A percentile compares a stretch with the other conserved stretches of the same genome.
phyloP scores from a whole-genome alignment of 495 filamentous ascomycete species.

The Cryomyces minteri region DNA sequence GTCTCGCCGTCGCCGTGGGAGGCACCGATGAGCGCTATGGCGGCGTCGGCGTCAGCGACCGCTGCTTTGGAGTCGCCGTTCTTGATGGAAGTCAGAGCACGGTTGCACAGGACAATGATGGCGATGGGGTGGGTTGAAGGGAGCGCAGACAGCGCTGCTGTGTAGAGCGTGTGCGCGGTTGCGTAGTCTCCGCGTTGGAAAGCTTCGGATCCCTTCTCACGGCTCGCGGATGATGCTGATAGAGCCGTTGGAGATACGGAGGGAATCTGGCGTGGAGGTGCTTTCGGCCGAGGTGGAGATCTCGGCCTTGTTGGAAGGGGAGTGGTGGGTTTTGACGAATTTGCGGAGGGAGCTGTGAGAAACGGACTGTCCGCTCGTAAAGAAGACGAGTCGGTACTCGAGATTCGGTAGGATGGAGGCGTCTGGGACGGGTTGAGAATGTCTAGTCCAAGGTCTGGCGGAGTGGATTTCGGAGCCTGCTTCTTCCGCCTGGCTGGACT shows the following conservation, averaged over 20 bases:
- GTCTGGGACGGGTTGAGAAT: slow-evolving; percentile 30
- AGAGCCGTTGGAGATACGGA: slow-evolving; percentile 46
- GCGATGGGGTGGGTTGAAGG: slow-evolving; percentile 68
- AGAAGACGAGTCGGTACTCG: no score
- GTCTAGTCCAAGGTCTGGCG: slow-evolving; percentile 28
- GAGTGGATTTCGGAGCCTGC: slow-evolving; percentile 20
- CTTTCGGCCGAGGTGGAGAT: slow-evolving; percentile 21
- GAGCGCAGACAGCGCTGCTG: slow-evolving; percentile 50
- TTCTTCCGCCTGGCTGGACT: slow-evolving; percentile 74
- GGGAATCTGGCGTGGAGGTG: slow-evolving; percentile 46
- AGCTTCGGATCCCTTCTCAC: slow-evolving; percentile 60
- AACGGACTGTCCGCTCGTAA: slow-evolving; percentile 14
- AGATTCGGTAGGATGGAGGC: slow-evolving; percentile 9
- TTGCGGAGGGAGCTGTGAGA: slow-evolving; percentile 12
- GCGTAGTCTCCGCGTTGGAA: slow-evolving; percentile 93
- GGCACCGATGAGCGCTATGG: slow-evolving; percentile 64
- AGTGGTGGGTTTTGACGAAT: slow-evolving; percentile 16
- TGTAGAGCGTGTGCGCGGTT: slow-evolving; percentile 65
- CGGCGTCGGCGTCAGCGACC: slow-evolving; percentile 63
- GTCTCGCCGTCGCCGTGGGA: slow-evolving; percentile 58
- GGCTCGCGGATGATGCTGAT: slow-evolving; percentile 51
- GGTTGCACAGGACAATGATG: slow-evolving; percentile 80
- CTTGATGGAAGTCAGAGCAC: slow-evolving; percentile 73
- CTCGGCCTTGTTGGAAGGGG: slow-evolving; percentile 3
- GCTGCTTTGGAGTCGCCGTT: slow-evolving; percentile 76